Conservation (phyloP, 2,329 filamentous ascomycete genomes). For the Stachybotrys elegans region DNA sequence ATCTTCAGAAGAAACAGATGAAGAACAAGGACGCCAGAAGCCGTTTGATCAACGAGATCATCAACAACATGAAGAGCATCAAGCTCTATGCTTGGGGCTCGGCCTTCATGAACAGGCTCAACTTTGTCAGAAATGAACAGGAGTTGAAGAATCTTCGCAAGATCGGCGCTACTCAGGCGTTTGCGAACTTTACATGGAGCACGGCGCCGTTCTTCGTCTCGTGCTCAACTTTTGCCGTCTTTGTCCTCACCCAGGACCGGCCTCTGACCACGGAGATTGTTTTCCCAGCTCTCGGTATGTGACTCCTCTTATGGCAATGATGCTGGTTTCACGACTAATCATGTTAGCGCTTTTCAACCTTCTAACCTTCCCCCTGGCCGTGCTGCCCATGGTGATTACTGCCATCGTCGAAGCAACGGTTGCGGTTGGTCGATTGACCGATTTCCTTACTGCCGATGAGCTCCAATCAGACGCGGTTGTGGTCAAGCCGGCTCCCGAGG, state of each 20-base stretch:
- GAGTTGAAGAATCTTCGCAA: slow-evolving; percentile 93
- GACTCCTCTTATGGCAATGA: too few relatives aligned
- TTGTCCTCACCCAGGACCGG: slow-evolving; percentile 75
- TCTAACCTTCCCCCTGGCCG: slow-evolving; percentile 87
- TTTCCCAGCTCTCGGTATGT: slow-evolving; percentile 67
- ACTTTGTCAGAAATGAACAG: slow-evolving; percentile 90
- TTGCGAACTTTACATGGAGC: slow-evolving; percentile 97
- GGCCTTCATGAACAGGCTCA: slow-evolving; percentile 96
- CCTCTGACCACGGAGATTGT: slow-evolving; percentile 92
- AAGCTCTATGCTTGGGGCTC: slow-evolving; percentile 97
- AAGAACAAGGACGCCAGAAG: slow-evolving; percentile 97
- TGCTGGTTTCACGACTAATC: too few relatives aligned
- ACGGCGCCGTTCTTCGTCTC: slow-evolving; percentile 97
- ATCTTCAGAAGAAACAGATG: slow-evolving; percentile 93
- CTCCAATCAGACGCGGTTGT: slow-evolving; percentile 79
- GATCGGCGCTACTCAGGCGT: slow-evolving; percentile 88
- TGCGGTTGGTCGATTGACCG: slow-evolving; percentile 78
- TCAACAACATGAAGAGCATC: slow-evolving; percentile 99
- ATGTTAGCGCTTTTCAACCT: slow-evolving; percentile 89
- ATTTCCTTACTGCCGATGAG: slow-evolving; percentile 83
- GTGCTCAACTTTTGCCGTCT: slow-evolving; percentile 92
- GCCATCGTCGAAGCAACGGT: slow-evolving; percentile 95
- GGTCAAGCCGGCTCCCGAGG: slow-evolving; percentile 62
- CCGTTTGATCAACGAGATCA: slow-evolving; percentile 90
- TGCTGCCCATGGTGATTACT: slow-evolving; percentile 96